Evolutionary conservation across 331 rosid species (phyloP), one percentile per base, ranked within the genome.

Genomic region (Prunus yedoensis): DNA sequence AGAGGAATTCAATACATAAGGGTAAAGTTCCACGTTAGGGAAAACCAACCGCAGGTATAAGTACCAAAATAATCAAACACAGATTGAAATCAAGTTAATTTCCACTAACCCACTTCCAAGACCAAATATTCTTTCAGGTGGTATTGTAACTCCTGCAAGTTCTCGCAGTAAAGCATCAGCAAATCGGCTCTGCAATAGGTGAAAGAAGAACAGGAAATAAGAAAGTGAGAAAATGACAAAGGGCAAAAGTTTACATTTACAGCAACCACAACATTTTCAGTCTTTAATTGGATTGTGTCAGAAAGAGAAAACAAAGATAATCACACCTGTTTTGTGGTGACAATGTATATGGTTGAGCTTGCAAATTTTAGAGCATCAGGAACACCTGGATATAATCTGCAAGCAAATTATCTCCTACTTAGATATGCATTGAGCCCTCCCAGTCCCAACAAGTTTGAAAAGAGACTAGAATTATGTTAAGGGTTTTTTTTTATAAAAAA

Each of bases 341-440:
- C 98, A 67, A 91, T 83, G 79, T 86, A 94, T 68, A 94, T 80
- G 25, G 87, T 94, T 16, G 96, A 94, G 91, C 91, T 94, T 68
- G 97, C 85, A 78, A 91, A 91, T 78, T 80, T 88, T 35, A 94
- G 73, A 23, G 98, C 98, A 77, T 94, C 97, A 45, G 97, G 70
- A 74, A 91, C 97, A 53, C 97, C 93, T 30, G 98, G 98, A 82
- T 94, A 91, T 41, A 94, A 66, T 85, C 98, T 91, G 84, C 70
- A 74, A 41, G 27, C 14, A 60, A 83, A 51, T 21, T 53, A 67
- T 78, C 52, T 38, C 12, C 49, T 8, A 65, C 69, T 80, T 64
- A 69, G 69, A 47, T 70, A 74, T 45, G 41, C 66, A 17, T 10
- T 27, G 16, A 17, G 20, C 56, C 43, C 27, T 52, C 47, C 25